These are phyloP conservation scores for Beauveria caledonica DNA, from an alignment of 2,329 filamentous ascomycete species.

Conservation along the genomic window DNA sequence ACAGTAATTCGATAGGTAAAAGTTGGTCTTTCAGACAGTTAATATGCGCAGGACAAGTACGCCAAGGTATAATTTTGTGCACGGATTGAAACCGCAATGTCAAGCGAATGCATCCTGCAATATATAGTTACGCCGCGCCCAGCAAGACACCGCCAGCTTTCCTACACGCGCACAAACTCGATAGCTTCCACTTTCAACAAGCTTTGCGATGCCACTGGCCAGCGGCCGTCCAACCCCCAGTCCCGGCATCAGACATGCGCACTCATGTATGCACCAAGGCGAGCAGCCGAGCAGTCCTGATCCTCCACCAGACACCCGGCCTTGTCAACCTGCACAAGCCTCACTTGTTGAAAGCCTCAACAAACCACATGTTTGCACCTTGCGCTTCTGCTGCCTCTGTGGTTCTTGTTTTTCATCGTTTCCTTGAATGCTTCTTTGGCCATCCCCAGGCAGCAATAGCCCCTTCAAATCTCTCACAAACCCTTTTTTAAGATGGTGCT, in stretches of 20 bases:
- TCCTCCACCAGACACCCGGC: neutral
- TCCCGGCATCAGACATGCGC: neutral
- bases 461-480: neutral
- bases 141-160: neutral
- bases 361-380: neutral
- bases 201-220: neutral
- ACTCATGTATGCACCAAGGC: neutral
- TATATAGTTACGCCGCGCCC: neutral
- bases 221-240: neutral
- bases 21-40: too few species aligned
- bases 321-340: neutral
- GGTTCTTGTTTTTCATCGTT: neutral
- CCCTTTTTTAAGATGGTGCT: neutral
- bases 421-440: neutral
- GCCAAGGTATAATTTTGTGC: neutral
- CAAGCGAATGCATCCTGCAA: neutral
- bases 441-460: neutral
- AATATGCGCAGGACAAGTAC: too few species aligned
- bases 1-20: neutral
- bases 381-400: neutral
- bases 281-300: neutral
- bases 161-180: neutral
- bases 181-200: neutral
- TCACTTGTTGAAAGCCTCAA: neutral
- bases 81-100: neutral